Base-by-base conservation (phyloP, 768 basidiomycete genomes). In the Mycena filopes region DNA sequence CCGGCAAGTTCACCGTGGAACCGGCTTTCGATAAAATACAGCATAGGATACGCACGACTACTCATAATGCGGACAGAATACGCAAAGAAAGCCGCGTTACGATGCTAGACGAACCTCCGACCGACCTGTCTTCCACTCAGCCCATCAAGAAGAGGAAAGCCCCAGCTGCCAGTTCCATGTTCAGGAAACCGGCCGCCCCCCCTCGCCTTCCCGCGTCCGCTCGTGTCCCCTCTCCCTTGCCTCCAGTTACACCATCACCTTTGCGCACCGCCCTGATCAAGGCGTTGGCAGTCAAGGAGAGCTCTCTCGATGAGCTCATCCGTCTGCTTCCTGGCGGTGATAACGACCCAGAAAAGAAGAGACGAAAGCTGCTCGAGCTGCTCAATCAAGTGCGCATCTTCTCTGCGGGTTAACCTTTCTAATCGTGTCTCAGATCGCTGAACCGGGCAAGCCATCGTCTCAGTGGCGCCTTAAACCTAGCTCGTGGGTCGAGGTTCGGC, bases 1-100 rank as follows among this genome's bases (percentile, higher is more conserved):
- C 86, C n/a, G 91, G 91, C 40, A 92, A 89, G 75, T 86, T 91
- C 73, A 81, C 79, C 38, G 87, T 93, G 55, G 87, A 88, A 53
- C 86, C 86, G 51, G 83, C 91, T 70, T 82, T 92, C 38, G 69
- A 80, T 70, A 60, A 81, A 70, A 75, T 85, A 71, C 74, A 83
- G 46, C 79, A 79, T 62, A 81, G 77, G 66, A 73, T 86, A 63
- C 79, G 81, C 77, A 75, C 87, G 79, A 79, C 79, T 66, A 80
- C 85, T 55, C 65, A 79, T 68, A 72, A 81, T 71, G 82, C 82
- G 57, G 82, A 78, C 25, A 79, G 78, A 53, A 78, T 81, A 66
- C 80, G 81, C 48, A 76, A 76, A 26, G 77, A 77, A 63, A 78
- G 83, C 77, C 72, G 82, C 79, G 82, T 83, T 76, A 80, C 85